Percentiles rank a stretch among this genome's conserved stretches.
Evolutionary conservation across 176 grass and related monocot species (phyloP).

Genomic region (Aegilops tauschii): DNA sequence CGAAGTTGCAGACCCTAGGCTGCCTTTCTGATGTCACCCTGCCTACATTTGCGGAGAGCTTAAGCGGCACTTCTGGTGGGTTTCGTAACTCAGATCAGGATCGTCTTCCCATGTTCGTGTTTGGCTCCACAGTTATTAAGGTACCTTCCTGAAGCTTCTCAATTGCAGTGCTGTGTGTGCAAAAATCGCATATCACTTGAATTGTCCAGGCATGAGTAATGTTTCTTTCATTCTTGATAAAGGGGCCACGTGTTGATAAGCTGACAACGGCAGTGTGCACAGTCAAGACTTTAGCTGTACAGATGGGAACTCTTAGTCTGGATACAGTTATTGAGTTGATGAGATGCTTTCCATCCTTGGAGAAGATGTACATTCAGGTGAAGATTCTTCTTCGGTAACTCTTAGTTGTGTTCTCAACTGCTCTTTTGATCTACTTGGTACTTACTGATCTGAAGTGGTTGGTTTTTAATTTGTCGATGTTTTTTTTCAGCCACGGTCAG

Average conservation of each 20-base stretch:
- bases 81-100: not conserved
- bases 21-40: not conserved
- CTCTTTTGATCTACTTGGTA: not conserved
- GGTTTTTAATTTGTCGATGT: not conserved
- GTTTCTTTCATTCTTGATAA: not conserved
- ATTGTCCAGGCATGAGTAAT: not conserved
- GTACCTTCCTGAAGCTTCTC: not conserved
- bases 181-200: not conserved
- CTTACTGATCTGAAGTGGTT: not conserved
- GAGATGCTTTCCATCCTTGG: not conserved
- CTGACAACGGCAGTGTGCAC: not conserved
- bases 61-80: not conserved
- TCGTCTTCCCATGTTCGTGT: not conserved
- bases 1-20: not conserved
- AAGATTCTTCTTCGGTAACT: not conserved
- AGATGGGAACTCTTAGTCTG: not conserved
- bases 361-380: not conserved
- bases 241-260: not conserved
- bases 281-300: not conserved
- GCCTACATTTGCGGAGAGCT: not conserved
- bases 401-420: not conserved
- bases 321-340: not conserved
- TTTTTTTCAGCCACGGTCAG: not conserved
- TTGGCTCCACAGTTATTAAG: not conserved
- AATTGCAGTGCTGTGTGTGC: not conserved